Conservation (phyloP, 2,329 filamentous ascomycete genomes). For the Mycosphaerella sp. region DNA sequence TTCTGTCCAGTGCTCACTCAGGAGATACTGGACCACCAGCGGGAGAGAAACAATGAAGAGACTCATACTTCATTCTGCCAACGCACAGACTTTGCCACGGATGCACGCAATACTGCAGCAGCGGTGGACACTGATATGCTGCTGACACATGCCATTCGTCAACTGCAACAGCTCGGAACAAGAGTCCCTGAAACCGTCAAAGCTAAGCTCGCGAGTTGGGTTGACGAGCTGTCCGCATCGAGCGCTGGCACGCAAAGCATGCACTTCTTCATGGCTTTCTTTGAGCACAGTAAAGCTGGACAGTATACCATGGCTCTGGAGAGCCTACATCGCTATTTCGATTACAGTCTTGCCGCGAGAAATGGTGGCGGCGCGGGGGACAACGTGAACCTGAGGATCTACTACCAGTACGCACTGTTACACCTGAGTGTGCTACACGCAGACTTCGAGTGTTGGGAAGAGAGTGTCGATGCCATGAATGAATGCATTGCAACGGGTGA, state of each 20-base stretch:
- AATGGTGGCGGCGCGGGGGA: constrained; percentile 8
- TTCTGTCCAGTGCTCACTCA: constrained; percentile 42
- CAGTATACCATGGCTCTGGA: constrained; percentile 89
- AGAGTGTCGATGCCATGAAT: constrained; percentile 89
- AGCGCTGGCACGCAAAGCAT: constrained; percentile 24
- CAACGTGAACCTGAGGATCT: constrained; percentile 40
- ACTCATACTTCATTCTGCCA: not conserved
- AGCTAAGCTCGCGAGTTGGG: constrained; percentile 53
- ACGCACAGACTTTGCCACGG: not conserved
- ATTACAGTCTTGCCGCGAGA: constrained; percentile 59
- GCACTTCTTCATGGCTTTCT: constrained; percentile 50
- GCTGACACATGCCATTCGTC: constrained; percentile 80
- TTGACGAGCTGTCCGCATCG: constrained; percentile 25
- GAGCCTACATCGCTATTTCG: constrained; percentile 87
- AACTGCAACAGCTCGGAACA: constrained; percentile 76
- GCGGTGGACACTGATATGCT: constrained; percentile 40
- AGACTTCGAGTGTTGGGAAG: constrained; percentile 85
- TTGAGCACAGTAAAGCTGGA: constrained; percentile 86
- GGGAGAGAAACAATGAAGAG: not conserved
- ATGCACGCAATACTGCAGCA: constrained; percentile 14
- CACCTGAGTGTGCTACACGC: constrained; percentile 91
- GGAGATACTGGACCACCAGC: constrained; percentile 4
- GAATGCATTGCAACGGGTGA: constrained; percentile 77
- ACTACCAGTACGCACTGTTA: constrained; percentile 91
- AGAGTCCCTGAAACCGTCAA: constrained; percentile 71